Evolutionary conservation across 1,284 basidiomycete species (phyloP).

Genomic region (Sporisorium graminicola): DNA sequence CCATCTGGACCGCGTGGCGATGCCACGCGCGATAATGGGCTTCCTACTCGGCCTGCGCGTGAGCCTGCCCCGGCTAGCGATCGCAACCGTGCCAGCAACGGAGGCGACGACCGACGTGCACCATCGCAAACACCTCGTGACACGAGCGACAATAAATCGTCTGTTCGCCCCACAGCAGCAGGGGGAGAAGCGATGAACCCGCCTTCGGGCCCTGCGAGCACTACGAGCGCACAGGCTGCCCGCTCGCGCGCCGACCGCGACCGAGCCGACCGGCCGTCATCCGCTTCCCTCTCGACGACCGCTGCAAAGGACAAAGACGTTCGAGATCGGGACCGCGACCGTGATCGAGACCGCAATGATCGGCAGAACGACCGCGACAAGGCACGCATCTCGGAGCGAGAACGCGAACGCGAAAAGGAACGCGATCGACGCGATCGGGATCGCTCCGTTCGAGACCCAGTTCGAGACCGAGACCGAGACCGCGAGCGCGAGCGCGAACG

Average conservation of each 20-base stretch:
- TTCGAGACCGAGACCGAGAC: constrained; percentile 26
- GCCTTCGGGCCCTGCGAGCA: constrained; percentile 30
- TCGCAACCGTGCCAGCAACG: constrained; percentile 9
- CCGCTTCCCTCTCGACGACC: constrained; percentile 8
- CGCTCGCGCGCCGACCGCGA: constrained; percentile 34
- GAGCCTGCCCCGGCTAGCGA: constrained; percentile 12
- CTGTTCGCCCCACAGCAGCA: neutral
- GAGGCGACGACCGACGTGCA: constrained; percentile 17
- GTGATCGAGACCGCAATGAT: constrained; percentile 24
- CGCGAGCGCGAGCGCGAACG: constrained; percentile 17
- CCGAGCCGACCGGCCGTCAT: constrained; percentile 17
- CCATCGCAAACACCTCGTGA: constrained; percentile 15
- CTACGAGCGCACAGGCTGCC: constrained; percentile 21
- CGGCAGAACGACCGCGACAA: constrained; percentile 28
- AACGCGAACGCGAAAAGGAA: constrained; percentile 28
- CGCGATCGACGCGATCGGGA: constrained; percentile 26
- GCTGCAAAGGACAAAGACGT: constrained; percentile 26
- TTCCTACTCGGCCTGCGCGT: constrained; percentile 26
- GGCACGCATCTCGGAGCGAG: constrained; percentile 24
- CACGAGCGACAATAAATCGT: neutral
- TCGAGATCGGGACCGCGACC: constrained; percentile 23
- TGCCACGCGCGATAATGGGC: constrained; percentile 15
- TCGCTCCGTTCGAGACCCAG: constrained; percentile 24
- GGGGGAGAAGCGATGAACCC: constrained; percentile 31
- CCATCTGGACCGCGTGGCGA: constrained; percentile 28